Conservation (phyloP, 1,284 basidiomycete genomes). For the Apiotrichum mycotoxinovorans region DNA sequence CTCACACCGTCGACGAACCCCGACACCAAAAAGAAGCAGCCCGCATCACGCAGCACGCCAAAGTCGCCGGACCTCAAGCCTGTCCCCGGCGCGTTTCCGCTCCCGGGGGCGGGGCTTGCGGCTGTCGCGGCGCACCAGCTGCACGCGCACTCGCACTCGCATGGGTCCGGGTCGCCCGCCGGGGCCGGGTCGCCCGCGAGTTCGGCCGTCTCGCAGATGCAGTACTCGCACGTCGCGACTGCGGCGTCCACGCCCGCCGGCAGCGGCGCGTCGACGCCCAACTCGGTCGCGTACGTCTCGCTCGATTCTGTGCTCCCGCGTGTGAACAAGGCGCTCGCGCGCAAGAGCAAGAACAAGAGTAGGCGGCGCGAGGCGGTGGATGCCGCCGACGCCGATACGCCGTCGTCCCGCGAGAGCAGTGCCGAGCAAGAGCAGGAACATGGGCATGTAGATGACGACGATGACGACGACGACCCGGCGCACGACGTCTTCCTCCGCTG, state of each 20-base stretch:
- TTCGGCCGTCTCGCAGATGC: neutral
- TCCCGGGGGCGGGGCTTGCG: neutral
- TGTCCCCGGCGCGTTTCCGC: neutral
- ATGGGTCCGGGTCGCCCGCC: too few species aligned
- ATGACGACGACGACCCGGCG: slow-evolving; percentile 1
- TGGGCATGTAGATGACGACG: neutral
- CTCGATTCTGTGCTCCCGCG: slow-evolving; percentile 15
- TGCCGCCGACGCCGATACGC: neutral
- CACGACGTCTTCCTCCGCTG: slow-evolving; percentile 31
- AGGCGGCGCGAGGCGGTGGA: neutral
- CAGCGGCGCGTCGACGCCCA: slow-evolving; percentile 15
- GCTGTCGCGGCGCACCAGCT: slow-evolving; percentile 1
- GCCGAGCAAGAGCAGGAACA: neutral
- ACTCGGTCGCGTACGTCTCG: slow-evolving; percentile 13
- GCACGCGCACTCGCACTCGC: neutral
- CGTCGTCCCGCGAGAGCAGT: too few species aligned
- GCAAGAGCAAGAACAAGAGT: neutral
- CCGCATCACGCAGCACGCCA: too few species aligned
- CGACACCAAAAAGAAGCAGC: neutral
- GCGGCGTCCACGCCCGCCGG: slow-evolving; percentile 3
- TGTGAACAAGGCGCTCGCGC: slow-evolving; percentile 6
- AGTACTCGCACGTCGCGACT: slow-evolving; percentile 8
- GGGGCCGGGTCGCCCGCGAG: neutral
- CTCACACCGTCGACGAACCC: slow-evolving; percentile 20
- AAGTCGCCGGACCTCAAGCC: neutral